These are phyloP conservation scores for Arthrobotrys musiformis DNA, from an alignment of 2,329 filamentous ascomycete genomes.

Conservation along the genomic window DNA sequence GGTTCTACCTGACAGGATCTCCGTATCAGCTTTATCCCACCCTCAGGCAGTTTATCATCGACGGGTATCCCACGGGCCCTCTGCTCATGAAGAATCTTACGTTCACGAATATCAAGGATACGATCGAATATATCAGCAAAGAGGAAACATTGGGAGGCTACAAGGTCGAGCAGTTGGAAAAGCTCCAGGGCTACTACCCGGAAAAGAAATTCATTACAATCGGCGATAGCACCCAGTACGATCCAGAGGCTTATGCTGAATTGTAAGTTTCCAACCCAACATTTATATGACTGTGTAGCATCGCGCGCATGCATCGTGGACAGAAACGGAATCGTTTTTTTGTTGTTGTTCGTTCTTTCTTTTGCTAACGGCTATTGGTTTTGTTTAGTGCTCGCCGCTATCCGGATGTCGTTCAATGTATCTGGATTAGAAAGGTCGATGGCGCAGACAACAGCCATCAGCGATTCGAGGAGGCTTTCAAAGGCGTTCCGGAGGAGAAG, in stretches of 20 bases:
- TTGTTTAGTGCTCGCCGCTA: conserved; percentile 63
- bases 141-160: conserved; percentile 75
- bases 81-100: conserved; percentile 81
- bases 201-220: conserved; percentile 81
- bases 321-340: not conserved
- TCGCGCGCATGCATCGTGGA: no score
- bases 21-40: conserved; percentile 95
- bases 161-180: conserved; percentile 82
- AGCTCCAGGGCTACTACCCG: conserved; percentile 82
- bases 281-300: no score
- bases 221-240: conserved; percentile 89
- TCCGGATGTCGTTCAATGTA: conserved; percentile 81
- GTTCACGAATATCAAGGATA: not conserved
- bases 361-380: conserved; percentile 59
- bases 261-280: conserved; percentile 67
- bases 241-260: conserved; percentile 89
- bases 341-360: no score
- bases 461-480: conserved; percentile 85
- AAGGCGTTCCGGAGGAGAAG: conserved; percentile 73
- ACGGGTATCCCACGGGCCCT: conserved; percentile 79
- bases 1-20: conserved; percentile 93
- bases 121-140: conserved; percentile 11
- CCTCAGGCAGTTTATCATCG: conserved; percentile 76
- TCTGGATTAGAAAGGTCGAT: conserved; percentile 65
- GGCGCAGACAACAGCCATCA: conserved; percentile 63